Percentiles rank a stretch among this genome's conserved stretches.
Conservation (phyloP, 441 rosid genomes). For the Dalechampia spathulata region DNA sequence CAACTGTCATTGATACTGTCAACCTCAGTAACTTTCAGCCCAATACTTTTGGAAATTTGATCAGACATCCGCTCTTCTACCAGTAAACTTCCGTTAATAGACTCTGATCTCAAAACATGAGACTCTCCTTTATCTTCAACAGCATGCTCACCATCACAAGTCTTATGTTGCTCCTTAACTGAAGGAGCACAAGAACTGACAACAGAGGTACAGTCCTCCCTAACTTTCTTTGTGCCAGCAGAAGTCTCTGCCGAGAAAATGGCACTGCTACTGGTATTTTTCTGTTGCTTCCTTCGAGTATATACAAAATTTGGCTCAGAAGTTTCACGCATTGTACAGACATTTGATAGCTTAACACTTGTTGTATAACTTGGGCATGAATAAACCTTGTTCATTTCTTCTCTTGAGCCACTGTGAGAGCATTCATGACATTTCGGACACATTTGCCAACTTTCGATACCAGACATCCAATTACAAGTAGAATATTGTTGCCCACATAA, state of each 20-base stretch:
- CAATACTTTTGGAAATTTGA: slow-evolving; percentile 21
- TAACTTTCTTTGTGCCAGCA: slow-evolving; percentile 25
- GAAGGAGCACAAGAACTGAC: slow-evolving; percentile 35
- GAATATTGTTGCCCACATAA: slow-evolving; percentile 23
- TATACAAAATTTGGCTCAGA: slow-evolving; percentile 28
- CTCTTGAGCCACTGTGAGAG: slow-evolving; percentile 29
- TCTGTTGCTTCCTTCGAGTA: slow-evolving; percentile 41
- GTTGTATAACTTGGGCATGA: slow-evolving; percentile 22
- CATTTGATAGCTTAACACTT: slow-evolving; percentile 33
- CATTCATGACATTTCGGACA: slow-evolving; percentile 35
- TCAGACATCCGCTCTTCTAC: slow-evolving; percentile 20
- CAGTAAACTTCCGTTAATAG: slow-evolving; percentile 19
- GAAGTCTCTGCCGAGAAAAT: slow-evolving; percentile 20
- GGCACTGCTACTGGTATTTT: slow-evolving; percentile 19
- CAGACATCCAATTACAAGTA: slow-evolving; percentile 29
- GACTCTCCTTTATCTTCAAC: slow-evolving; percentile 20
- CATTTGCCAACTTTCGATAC: slow-evolving; percentile 40
- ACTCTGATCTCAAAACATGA: slow-evolving; percentile 16
- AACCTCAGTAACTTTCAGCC: slow-evolving; percentile 31
- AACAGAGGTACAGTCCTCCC: slow-evolving; percentile 32
- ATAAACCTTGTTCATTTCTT: slow-evolving; percentile 26
- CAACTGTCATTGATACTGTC: slow-evolving; percentile 64
- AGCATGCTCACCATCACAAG: slow-evolving; percentile 20
- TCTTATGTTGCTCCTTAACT: slow-evolving; percentile 21
- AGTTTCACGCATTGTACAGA: slow-evolving; percentile 31